phyloP scores from a whole-genome alignment of 2,329 filamentous ascomycete species.

The Diaporthe vaccinii region DNA sequence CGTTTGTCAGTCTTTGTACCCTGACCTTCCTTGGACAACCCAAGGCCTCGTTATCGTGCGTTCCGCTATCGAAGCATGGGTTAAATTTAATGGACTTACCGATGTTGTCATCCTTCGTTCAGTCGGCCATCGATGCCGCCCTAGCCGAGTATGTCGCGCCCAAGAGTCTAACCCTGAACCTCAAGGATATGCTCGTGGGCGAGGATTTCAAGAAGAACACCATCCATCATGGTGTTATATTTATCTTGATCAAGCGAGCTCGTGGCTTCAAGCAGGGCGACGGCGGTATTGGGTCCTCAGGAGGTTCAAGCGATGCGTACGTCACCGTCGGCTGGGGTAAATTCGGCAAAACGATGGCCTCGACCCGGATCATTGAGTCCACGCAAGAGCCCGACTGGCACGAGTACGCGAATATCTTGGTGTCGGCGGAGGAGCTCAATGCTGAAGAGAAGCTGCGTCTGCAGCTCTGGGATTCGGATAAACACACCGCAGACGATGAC shows the following conservation, averaged over 20 bases:
- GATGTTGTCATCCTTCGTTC: conserved; percentile 80
- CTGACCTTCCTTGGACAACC: conserved; percentile 82
- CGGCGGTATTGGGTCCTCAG: conserved; percentile 69
- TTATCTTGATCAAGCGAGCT: conserved; percentile 76
- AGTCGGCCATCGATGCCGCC: conserved; percentile 80
- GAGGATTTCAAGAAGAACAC: conserved; percentile 87
- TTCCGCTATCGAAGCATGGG: conserved; percentile 76
- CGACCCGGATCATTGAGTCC: conserved; percentile 73
- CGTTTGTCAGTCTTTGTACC: conserved; percentile 82
- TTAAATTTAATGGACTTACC: conserved; percentile 83
- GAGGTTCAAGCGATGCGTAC: conserved; percentile 78
- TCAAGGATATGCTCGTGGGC: conserved; percentile 83
- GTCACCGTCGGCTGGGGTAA: conserved; percentile 83
- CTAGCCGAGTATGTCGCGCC: conserved; percentile 83
- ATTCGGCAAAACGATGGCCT: conserved; percentile 78
- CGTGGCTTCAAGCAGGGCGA: conserved; percentile 81
- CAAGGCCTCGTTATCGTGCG: conserved; percentile 77
- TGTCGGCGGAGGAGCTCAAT: conserved; percentile 79
- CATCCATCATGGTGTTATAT: conserved; percentile 71
- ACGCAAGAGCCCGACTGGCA: conserved; percentile 80
- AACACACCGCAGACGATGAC: conserved; percentile 79
- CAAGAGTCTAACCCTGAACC: conserved; percentile 79
- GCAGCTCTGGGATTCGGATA: conserved; percentile 83
- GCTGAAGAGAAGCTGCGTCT: conserved; percentile 77
- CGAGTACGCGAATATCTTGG: conserved; percentile 77